Percentiles rank a stretch among this genome's conserved stretches.
Conservation (phyloP, 371 early-diverging fungal genomes). For the Mucor mucedo region DNA sequence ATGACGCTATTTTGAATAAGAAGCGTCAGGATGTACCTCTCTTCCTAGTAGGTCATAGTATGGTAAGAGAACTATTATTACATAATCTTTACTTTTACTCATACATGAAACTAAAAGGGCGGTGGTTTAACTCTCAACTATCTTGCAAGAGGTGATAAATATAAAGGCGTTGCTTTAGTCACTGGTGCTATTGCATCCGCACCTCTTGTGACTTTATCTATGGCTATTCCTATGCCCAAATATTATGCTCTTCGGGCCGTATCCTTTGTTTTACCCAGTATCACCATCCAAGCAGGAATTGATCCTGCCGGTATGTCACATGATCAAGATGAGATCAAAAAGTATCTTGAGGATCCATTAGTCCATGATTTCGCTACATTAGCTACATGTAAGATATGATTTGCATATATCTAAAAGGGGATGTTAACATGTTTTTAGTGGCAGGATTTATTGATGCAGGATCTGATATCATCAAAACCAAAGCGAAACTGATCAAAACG, state of each 20-base stretch:
- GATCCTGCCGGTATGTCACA: constrained; percentile 52
- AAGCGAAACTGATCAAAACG: constrained; percentile 26
- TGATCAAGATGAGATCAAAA: constrained; percentile 49
- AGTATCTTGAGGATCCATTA: constrained; percentile 60
- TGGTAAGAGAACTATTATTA: constrained; percentile 38
- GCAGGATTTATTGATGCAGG: constrained; percentile 44
- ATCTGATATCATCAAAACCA: constrained; percentile 25
- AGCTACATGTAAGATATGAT: constrained; percentile 36
- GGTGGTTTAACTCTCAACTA: constrained; percentile 63
- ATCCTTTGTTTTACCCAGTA: constrained; percentile 54
- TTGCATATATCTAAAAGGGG: not conserved
- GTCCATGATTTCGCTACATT: constrained; percentile 54
- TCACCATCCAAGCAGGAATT: constrained; percentile 46
- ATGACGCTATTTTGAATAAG: constrained; percentile 51
- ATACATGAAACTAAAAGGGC: constrained; percentile 41
- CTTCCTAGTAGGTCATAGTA: constrained; percentile 70
- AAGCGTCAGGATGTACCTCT: constrained; percentile 52
- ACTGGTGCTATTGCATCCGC: constrained; percentile 59
- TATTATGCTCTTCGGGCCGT: constrained; percentile 36
- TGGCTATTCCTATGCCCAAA: constrained; percentile 41
- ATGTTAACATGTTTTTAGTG: constrained; percentile 20
- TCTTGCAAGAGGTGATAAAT: constrained; percentile 41
- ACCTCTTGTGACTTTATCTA: constrained; percentile 38
- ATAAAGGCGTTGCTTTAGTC: constrained; percentile 42
- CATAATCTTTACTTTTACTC: not conserved